These are phyloP conservation scores for Rhodomyrtus psidioides DNA, from an alignment of 441 rosid genomes.

Conservation along the genomic window DNA sequence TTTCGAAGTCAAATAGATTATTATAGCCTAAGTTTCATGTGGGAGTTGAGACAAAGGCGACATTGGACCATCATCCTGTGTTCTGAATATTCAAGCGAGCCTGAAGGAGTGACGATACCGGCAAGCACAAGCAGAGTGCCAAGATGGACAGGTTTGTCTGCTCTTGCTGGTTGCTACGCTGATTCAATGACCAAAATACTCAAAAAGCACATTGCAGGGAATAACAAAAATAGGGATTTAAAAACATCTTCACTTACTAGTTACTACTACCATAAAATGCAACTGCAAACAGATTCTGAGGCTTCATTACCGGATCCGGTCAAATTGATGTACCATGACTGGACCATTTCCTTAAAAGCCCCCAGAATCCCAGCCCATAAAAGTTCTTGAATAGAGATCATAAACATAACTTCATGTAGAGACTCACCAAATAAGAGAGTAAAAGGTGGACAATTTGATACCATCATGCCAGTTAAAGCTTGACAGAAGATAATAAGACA, in stretches of 20 bases:
- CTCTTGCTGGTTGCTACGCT: neutral
- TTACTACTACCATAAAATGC: neutral
- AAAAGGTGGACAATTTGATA: neutral
- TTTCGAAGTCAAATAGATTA: neutral
- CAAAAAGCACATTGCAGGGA: neutral
- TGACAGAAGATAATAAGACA: neutral
- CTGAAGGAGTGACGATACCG: neutral
- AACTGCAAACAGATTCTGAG: neutral
- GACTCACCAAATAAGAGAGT: neutral
- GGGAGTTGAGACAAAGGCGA: neutral
- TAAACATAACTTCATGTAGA: neutral
- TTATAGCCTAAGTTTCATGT: neutral
- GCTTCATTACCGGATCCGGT: neutral
- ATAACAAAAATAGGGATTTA: neutral
- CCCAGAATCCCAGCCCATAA: neutral
- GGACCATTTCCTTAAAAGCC: neutral
- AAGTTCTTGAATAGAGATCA: neutral
- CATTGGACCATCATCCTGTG: neutral
- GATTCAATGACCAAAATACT: neutral
- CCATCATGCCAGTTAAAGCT: neutral
- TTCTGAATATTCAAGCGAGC: neutral
- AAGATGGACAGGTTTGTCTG: neutral
- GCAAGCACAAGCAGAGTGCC: neutral
- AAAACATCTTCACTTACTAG: neutral
- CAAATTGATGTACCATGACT: neutral